Evolutionary conservation across 2,329 filamentous ascomycete species (phyloP).

Genomic region (Ilyonectria sp.): DNA sequence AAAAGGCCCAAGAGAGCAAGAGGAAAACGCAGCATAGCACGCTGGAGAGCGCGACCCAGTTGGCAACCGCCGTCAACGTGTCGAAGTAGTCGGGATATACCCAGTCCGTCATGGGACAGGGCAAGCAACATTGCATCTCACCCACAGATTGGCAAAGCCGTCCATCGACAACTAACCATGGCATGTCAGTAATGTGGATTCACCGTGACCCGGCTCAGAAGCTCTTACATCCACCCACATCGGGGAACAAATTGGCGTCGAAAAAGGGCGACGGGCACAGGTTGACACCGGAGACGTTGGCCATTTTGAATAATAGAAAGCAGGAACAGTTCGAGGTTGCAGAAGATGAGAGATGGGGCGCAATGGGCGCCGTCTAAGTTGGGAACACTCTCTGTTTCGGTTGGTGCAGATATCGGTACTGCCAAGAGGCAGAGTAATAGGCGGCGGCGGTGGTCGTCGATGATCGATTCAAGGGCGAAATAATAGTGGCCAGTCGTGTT

Average conservation of each 20-base stretch:
- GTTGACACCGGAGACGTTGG: slow-evolving; percentile 58
- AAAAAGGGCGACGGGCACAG: slow-evolving; percentile 80
- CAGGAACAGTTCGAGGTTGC: slow-evolving; percentile 18
- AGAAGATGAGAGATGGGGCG: slow-evolving; percentile 12
- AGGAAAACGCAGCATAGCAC: slow-evolving; percentile 82
- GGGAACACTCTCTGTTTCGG: slow-evolving; percentile 7
- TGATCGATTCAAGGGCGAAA: slow-evolving; percentile 4
- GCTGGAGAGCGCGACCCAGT: slow-evolving; percentile 86
- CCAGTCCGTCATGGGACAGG: slow-evolving; percentile 90
- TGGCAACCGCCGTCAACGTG: slow-evolving; percentile 75
- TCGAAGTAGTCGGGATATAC: slow-evolving; percentile 73
- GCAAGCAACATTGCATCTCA: slow-evolving; percentile 82
- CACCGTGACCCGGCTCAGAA: neutral
- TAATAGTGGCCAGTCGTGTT: slow-evolving; percentile 7
- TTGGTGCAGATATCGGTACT: slow-evolving; percentile 15
- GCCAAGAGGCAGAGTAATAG: slow-evolving; percentile 9
- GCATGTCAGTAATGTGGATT: neutral
- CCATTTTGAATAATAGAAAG: slow-evolving; percentile 43
- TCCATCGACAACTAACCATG: slow-evolving; percentile 68
- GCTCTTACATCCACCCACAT: slow-evolving; percentile 75
- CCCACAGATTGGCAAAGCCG: slow-evolving; percentile 66
- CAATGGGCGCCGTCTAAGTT: slow-evolving; percentile 26
- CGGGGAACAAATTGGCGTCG: slow-evolving; percentile 72
- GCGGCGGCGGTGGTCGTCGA: slow-evolving; percentile 13
- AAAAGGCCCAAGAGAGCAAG: slow-evolving; percentile 81